Base-by-base conservation (phyloP, 2,329 filamentous ascomycete genomes). In the Tolypocladium ophioglossoides region DNA sequence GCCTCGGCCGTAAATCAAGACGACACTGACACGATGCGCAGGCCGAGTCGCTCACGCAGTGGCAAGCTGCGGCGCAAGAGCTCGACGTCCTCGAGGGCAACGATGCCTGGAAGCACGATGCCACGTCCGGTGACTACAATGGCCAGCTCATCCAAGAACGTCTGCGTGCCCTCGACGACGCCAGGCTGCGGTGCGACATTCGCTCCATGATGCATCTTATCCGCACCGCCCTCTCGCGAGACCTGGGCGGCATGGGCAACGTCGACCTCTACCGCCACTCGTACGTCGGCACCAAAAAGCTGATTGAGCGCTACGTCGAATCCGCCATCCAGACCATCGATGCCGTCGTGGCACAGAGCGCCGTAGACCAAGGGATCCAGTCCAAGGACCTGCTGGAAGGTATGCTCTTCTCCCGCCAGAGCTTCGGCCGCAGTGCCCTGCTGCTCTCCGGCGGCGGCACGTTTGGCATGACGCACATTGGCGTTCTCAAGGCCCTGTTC, bases 401-500 rank as follows among this genome's bases (percentile, higher is more conserved):
- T 54, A 76, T 94, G 58, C 70, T 91, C 48, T 80, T 82, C 54
- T 81, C 88, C 1, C 81, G 89, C 40, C 87, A 91, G 64, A 87
- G 87, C 38, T 95, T 91, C 64, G 90, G 90, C n/a, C 80, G 90
- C 57, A 94, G 86, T 58, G 91, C 89, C 0, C 72, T 96, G 51
- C 75, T 95, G 11, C 74, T 96, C 11, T 95, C 90, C 5, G 91
- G 91, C 9, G 91, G 91, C 2, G 90, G 87, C 1, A 94, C 91
- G 0, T 90, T 95, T 70, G 91, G 91, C 41, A 95, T 96, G 88
- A 88, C 88, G 56, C 91, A 96, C 66, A 87, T 95, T 53, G 91
- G 91, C 1, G 90, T 96, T 3, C 74, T 95, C 53, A 95, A 95
- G 68, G 80, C 86, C 4, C 76, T 96, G 3, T 91, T 85, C 67